Conservation (phyloP, 345 rosid species). For the Boechera divaricarpa region DNA sequence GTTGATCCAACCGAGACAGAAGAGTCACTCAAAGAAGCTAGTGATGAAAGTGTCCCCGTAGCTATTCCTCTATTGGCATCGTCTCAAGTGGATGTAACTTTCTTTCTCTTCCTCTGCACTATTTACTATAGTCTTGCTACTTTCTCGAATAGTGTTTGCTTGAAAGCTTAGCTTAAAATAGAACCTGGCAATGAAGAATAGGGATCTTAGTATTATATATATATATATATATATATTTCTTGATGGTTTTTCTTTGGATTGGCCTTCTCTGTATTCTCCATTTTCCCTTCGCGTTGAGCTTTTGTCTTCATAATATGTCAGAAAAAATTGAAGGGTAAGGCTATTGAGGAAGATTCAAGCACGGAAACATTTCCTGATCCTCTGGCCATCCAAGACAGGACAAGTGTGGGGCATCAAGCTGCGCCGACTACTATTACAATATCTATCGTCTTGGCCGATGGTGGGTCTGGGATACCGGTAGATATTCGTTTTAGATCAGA, state of each 20-base stretch:
- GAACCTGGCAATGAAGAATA: background rate
- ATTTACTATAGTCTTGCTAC: slow-evolving; percentile 2
- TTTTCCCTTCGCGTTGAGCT: slow-evolving; percentile 3
- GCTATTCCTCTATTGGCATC: slow-evolving; percentile 18
- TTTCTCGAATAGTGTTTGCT: slow-evolving; percentile 6
- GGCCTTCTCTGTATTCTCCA: slow-evolving; percentile 1
- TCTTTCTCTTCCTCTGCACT: slow-evolving; percentile 23
- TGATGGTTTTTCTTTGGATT: slow-evolving; percentile 26
- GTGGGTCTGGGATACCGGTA: background rate
- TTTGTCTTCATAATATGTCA: background rate
- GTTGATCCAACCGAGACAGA: background rate
- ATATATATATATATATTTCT: background rate
- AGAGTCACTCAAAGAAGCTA: background rate
- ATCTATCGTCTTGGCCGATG: background rate
- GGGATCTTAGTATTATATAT: background rate
- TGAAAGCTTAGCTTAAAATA: slow-evolving; percentile 12
- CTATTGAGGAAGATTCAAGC: slow-evolving; percentile 21
- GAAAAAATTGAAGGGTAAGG: background rate
- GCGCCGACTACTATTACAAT: background rate
- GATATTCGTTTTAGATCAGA: background rate
- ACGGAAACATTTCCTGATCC: background rate
- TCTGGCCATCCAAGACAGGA: background rate
- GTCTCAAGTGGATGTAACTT: slow-evolving; percentile 31
- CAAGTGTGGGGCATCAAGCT: background rate
- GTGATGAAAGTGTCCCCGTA: background rate